phyloP scores from a whole-genome alignment of 805 yeast species.

The Candida silvicultrix region DNA sequence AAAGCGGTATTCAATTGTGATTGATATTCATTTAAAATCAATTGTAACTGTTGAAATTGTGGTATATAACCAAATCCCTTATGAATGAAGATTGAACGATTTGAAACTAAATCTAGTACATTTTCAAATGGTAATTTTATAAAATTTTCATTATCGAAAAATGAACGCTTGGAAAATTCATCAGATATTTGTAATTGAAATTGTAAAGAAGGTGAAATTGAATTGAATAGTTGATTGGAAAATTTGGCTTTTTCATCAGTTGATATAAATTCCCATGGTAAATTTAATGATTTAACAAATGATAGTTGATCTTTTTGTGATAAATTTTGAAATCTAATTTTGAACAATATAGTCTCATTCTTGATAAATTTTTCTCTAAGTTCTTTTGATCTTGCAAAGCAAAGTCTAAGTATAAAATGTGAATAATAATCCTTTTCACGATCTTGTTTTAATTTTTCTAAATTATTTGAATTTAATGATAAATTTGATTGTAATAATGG shows the following conservation, averaged over 20 bases:
- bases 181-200: slow-evolving; percentile 33
- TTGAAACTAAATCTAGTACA: slow-evolving; percentile 69
- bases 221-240: slow-evolving; percentile 44
- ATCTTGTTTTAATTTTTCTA: slow-evolving; percentile 32
- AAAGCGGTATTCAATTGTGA: slow-evolving; percentile 66
- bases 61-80: slow-evolving; percentile 83
- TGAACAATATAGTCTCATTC: slow-evolving; percentile 71
- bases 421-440: slow-evolving; percentile 88
- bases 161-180: slow-evolving; percentile 36
- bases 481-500: slow-evolving; percentile 59
- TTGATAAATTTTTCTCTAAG: slow-evolving; percentile 71
- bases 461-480: slow-evolving; percentile 45
- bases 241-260: slow-evolving; percentile 52
- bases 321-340: slow-evolving; percentile 59
- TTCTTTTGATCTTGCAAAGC: slow-evolving; percentile 85
- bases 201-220: slow-evolving; percentile 38
- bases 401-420: slow-evolving; percentile 81
- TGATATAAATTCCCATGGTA: slow-evolving; percentile 67
- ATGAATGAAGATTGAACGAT: slow-evolving; percentile 61
- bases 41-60: slow-evolving; percentile 65
- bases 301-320: slow-evolving; percentile 61
- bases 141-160: slow-evolving; percentile 54
- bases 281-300: slow-evolving; percentile 58
- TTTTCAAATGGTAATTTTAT: slow-evolving; percentile 85
- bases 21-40: slow-evolving; percentile 64